Evolutionary conservation across 163 green algal species (phyloP).

Genomic region (Coccomyxa subellipsoidea): DNA sequence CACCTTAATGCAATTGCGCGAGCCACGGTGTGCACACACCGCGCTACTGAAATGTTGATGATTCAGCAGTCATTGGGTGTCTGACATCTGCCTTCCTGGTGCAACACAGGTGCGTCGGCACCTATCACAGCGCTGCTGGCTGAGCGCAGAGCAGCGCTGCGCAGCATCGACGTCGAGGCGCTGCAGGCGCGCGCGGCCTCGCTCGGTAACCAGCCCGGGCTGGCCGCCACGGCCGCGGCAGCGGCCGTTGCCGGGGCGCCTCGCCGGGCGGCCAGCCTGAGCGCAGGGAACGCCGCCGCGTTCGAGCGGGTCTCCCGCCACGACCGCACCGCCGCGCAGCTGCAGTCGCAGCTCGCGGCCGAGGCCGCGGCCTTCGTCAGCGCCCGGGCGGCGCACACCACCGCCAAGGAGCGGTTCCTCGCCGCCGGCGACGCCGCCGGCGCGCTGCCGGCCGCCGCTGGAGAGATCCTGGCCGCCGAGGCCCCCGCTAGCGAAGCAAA

Average conservation of each 20-base stretch:
- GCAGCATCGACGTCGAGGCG: background rate
- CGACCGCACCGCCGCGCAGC: background rate
- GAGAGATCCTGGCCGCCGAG: background rate
- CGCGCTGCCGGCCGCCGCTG: background rate
- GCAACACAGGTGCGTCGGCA: background rate
- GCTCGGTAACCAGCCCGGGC: background rate
- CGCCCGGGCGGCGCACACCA: background rate
- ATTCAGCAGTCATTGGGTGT: no score
- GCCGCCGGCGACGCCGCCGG: no score
- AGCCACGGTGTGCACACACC: no score
- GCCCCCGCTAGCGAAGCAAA: background rate
- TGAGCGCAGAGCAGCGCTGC: background rate
- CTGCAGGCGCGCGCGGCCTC: background rate
- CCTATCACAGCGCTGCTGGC: background rate
- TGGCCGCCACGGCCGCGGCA: background rate
- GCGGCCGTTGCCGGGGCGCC: no score
- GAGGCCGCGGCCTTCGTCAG: background rate
- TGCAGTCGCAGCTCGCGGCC: background rate
- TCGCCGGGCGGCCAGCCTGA: background rate
- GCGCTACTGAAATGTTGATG: no score
- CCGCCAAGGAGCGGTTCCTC: background rate
- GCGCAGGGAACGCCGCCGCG: background rate
- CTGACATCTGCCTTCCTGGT: background rate
- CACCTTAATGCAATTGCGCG: no score
- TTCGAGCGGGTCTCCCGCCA: background rate